Base-by-base conservation (phyloP, 495 filamentous ascomycete genomes). In the Hypoxylon subgilvum region DNA sequence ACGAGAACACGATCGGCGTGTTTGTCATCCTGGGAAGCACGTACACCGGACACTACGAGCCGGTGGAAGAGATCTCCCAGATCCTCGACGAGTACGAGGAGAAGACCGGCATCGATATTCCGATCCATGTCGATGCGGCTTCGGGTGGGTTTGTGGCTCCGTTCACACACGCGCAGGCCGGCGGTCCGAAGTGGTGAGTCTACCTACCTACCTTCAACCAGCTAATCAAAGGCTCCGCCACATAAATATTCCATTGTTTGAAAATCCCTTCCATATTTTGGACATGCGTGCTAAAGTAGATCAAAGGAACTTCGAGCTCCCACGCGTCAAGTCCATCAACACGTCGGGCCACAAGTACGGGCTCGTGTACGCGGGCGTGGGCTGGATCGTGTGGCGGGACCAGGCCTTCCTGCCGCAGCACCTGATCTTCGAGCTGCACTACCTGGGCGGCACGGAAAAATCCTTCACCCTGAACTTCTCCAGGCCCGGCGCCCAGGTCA, bases 391-490 rank as follows among this genome's bases (percentile, higher is more conserved):
- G 63, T 91, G 86, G 86, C 80, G 88, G 18, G 85, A 87, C 64
- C 79, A 87, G 60, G 71, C 81, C 12, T 84, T 76, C 57, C 81
- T 91, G 16, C 86, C 88, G n/a, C 81, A 84, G 57, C 77, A 89
- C 48, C 76, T 90, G 6, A 78, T 90, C 61, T 90, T 91, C 64
- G 84, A 90, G 61, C 76, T 90, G 6, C 84, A 88, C 65, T 91
- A 91, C 55, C 80, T 90, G 2, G 87, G 88, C 27, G 88, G 88
- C 16, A 88, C 84, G 1, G 88, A 90, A 66, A 77, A 87, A 58
- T 87, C 85, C 0, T 91, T 82, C 70, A 88, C 86, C 0, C 82
- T 91, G 22, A 91, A 90, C 74, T 91, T 91, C 71, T 88, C 85
- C 2, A 79, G 88, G 0, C 88, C 88, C 0, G 87, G 85, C 10